phyloP scores from a whole-genome alignment of 2,329 filamentous ascomycete species.

The Fusarium chaquense region DNA sequence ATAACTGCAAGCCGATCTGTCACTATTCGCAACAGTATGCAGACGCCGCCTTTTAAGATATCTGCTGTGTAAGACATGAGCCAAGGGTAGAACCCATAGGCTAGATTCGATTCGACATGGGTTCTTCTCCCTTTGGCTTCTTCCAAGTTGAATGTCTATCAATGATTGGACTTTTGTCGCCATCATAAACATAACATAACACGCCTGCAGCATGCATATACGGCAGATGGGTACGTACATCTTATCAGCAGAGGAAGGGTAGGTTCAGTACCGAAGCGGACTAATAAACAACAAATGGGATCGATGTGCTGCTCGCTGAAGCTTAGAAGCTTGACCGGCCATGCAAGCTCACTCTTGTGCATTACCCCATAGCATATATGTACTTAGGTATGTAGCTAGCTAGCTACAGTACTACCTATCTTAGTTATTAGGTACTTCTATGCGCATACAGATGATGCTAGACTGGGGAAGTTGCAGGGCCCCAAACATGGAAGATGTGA shows the following conservation, averaged over 20 bases:
- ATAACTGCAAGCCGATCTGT: conserved; percentile 26
- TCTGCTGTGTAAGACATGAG: conserved; percentile 31
- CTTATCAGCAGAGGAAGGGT: conserved; percentile 18
- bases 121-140: conserved; percentile 29
- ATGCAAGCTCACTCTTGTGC: conserved; percentile 11
- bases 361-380: conserved; percentile 27
- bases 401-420: too few species aligned
- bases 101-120: conserved; percentile 8
- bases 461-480: conserved; percentile 23
- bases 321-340: conserved; percentile 24
- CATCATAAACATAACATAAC: conserved; percentile 9
- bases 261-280: not conserved
- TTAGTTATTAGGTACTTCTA: not conserved
- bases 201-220: conserved; percentile 25
- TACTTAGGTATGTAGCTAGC: not conserved
- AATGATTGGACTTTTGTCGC: conserved; percentile 18
- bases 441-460: not conserved
- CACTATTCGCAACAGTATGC: conserved; percentile 12
- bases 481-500: conserved; percentile 13
- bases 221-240: conserved; percentile 23
- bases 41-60: conserved; percentile 3
- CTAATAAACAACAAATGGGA: conserved; percentile 20
- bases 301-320: conserved; percentile 18
- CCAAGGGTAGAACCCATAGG: not conserved
- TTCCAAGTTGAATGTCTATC: not conserved